A percentile compares a stretch with the other conserved stretches of the same genome.
Evolutionary conservation across 192 early-diverging fungal genomes (phyloP).

Genomic region (Coemansia sp.): DNA sequence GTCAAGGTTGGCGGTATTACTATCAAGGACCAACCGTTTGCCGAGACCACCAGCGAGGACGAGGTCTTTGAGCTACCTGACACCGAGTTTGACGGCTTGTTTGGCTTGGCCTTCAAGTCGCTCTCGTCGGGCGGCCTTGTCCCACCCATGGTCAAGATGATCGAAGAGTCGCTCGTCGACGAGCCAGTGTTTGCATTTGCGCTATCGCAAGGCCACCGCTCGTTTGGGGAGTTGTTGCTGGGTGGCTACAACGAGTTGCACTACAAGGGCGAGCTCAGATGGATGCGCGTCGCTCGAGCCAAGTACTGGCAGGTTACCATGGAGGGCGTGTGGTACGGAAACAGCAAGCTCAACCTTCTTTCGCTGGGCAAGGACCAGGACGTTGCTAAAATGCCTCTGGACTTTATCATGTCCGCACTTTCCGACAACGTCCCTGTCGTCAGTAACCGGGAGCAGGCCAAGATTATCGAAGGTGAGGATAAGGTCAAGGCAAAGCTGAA

Average conservation of each 20-base stretch:
- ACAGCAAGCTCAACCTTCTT: slow-evolving; percentile 51
- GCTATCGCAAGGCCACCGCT: slow-evolving; percentile 45
- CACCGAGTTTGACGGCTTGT: slow-evolving; percentile 58
- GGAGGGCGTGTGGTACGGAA: slow-evolving; percentile 54
- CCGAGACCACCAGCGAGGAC: slow-evolving; percentile 51
- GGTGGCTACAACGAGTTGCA: slow-evolving; percentile 60
- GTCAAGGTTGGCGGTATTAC: slow-evolving; percentile 51
- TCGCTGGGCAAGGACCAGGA: slow-evolving; percentile 50
- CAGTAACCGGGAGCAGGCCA: slow-evolving; percentile 8
- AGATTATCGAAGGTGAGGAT: slow-evolving; percentile 21
- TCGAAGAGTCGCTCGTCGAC: slow-evolving; percentile 48
- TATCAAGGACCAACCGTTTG: slow-evolving; percentile 58
- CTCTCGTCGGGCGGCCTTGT: slow-evolving; percentile 47
- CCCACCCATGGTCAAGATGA: slow-evolving; percentile 56
- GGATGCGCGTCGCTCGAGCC: slow-evolving; percentile 58
- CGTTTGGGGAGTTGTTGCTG: slow-evolving; percentile 53
- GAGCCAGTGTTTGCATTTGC: slow-evolving; percentile 55
- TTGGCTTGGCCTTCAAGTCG: slow-evolving; percentile 57
- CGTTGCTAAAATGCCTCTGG: slow-evolving; percentile 35
- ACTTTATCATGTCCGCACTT: slow-evolving; percentile 25
- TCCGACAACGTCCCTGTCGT: slow-evolving; percentile 21
- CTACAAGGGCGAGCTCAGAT: slow-evolving; percentile 60
- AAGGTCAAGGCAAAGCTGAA: slow-evolving; percentile 20
- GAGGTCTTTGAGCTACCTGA: slow-evolving; percentile 51
- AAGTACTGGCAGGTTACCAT: slow-evolving; percentile 65